Conservation (phyloP, 768 basidiomycete species). For the Sporobolomyces roseus region DNA sequence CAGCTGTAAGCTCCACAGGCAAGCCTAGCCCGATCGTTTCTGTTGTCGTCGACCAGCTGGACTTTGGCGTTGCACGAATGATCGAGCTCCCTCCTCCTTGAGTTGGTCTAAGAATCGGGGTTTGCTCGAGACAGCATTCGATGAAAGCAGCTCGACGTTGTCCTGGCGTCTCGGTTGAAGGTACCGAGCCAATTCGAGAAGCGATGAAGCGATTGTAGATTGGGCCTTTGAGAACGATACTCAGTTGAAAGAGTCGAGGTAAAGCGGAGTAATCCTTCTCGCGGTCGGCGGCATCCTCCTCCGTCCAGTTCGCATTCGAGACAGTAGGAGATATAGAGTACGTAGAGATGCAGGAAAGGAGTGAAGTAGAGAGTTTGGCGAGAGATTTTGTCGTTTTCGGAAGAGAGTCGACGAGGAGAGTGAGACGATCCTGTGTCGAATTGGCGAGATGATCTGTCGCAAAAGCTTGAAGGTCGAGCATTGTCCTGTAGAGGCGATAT, state of each 20-base stretch:
- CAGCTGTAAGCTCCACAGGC: neutral
- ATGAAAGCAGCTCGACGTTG: slow-evolving; percentile 20
- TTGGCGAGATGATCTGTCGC: slow-evolving; percentile 18
- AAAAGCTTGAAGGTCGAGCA: slow-evolving; percentile 32
- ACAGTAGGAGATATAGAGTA: slow-evolving; percentile 13
- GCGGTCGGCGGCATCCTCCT: slow-evolving; percentile 11
- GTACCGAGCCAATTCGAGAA: neutral
- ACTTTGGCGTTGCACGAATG: neutral
- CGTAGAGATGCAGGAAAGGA: slow-evolving; percentile 9
- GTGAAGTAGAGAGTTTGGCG: slow-evolving; percentile 8
- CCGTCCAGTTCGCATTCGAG: slow-evolving; percentile 5
- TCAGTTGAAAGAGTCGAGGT: slow-evolving; percentile 35
- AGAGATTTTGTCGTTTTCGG: neutral
- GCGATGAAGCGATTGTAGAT: slow-evolving; percentile 22
- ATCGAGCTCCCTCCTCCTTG: neutral
- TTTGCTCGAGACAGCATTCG: slow-evolving; percentile 21
- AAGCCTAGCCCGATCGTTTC: neutral
- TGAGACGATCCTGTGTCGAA: slow-evolving; percentile 10
- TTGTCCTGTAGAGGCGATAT: slow-evolving; percentile 1
- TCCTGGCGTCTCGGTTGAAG: neutral
- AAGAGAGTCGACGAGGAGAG: slow-evolving; percentile 28
- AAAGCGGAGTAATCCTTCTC: slow-evolving; percentile 11
- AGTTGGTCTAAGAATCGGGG: slow-evolving; percentile 5
- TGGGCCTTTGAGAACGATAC: slow-evolving; percentile 21
- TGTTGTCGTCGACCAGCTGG: neutral